A percentile compares a stretch with the other conserved stretches of the same genome.
phyloP scores from a whole-genome alignment of 2,329 filamentous ascomycete species.

The Shiraia sp. region DNA sequence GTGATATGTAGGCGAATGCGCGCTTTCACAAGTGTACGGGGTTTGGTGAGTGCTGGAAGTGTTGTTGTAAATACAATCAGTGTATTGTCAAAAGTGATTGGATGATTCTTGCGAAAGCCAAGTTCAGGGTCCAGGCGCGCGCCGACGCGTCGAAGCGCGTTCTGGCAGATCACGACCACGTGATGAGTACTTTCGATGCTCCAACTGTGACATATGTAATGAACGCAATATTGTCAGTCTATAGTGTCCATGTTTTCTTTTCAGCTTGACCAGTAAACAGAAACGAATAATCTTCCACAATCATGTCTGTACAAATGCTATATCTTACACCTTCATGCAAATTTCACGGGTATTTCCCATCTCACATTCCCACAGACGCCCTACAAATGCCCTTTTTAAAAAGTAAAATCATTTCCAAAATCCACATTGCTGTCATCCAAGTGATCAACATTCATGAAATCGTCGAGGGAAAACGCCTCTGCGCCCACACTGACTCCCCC shows the following conservation, averaged over 20 bases:
- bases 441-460: constrained; percentile 50
- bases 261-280: no score
- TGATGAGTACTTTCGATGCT: no score
- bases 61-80: not conserved
- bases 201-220: no score
- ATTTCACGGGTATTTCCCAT: no score
- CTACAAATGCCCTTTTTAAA: not conserved
- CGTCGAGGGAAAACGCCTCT: constrained; percentile 35
- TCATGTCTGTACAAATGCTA: no score
- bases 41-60: not conserved
- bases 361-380: not conserved
- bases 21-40: not conserved
- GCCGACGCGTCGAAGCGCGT: constrained; percentile 22
- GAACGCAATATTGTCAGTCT: no score
- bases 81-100: not conserved
- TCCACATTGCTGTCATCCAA: constrained; percentile 28
- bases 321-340: no score
- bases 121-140: constrained; percentile 10
- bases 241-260: no score
- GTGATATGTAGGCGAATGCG: no score
- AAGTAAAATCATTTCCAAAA: constrained; percentile 12
- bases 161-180: no score
- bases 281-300: no score
- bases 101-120: constrained; percentile 1
- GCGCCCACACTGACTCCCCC: not conserved